Conservation (phyloP, 306 rosid species). For the Casuarina equisetifolia region DNA sequence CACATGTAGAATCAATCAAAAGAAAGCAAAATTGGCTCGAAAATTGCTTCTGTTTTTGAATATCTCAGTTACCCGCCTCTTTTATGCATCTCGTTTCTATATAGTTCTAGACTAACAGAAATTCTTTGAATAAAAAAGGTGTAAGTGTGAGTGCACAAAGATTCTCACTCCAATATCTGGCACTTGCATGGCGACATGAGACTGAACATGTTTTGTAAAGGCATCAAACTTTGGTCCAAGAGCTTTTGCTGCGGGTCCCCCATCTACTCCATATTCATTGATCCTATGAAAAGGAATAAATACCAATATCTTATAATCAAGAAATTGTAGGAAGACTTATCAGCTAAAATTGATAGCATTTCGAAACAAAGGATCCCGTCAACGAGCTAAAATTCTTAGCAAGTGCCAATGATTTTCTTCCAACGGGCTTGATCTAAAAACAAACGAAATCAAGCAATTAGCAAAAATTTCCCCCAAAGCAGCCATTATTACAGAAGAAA, state of each 20-base stretch:
- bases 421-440: neutral
- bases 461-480: neutral
- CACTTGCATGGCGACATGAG: conserved; percentile 43
- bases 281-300: conserved; percentile 32
- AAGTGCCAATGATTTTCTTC: neutral
- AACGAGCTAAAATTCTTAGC: neutral
- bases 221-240: conserved; percentile 53
- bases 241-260: conserved; percentile 50
- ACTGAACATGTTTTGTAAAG: conserved; percentile 34
- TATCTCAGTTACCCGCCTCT: neutral
- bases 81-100: conserved; percentile 9
- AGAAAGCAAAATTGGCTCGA: neutral
- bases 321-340: neutral
- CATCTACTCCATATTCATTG: conserved; percentile 51
- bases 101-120: neutral
- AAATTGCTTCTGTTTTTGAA: neutral
- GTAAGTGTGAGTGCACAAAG: conserved; percentile 9
- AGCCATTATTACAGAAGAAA: neutral
- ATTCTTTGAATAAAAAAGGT: neutral
- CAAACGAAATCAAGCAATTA: neutral
- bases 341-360: neutral
- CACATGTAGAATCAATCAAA: neutral
- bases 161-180: conserved; percentile 53
- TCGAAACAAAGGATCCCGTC: neutral
- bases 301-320: neutral